Evolutionary conservation across 2,329 filamentous ascomycete genomes (phyloP).

Genomic region (Penicillium sp.): DNA sequence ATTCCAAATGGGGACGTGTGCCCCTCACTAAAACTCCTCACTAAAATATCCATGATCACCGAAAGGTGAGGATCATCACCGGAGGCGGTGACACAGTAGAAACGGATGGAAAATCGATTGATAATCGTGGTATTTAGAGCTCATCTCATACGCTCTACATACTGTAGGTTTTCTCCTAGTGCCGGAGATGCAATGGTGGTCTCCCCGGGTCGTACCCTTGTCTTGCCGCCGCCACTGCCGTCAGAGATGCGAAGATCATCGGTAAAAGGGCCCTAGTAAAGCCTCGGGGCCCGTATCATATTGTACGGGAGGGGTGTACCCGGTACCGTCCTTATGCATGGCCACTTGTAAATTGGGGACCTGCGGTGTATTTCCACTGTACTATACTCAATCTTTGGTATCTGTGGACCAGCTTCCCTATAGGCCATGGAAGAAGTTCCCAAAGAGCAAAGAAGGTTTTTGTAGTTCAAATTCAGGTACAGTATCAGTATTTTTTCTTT

Average conservation of each 20-base stretch:
- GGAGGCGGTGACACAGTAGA: conserved; percentile 10
- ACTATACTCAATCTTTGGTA: not conserved
- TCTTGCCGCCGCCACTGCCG: conserved; percentile 23
- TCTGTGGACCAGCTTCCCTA: not conserved
- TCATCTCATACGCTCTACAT: not conserved
- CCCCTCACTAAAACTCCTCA: not conserved
- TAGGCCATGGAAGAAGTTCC: not conserved
- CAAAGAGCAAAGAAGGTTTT: not conserved
- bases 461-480: not conserved
- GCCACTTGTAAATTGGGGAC: not conserved
- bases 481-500: not conserved
- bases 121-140: conserved; percentile 10
- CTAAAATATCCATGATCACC: conserved; percentile 6
- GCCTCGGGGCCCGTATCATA: not conserved
- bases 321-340: conserved; percentile 5
- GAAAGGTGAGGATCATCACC: conserved; percentile 8
- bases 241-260: conserved; percentile 23
- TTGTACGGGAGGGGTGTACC: conserved; percentile 6
- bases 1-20: not conserved
- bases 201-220: conserved; percentile 11
- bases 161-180: not conserved
- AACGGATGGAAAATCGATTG: conserved; percentile 19
- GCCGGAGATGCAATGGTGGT: conserved; percentile 4
- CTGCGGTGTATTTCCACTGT: not conserved
- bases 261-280: conserved; percentile 3